Evolutionary conservation across 805 yeast genomes (phyloP), one percentile per base, ranked within the genome.

Genomic region (Saccharomycopsis vini): DNA sequence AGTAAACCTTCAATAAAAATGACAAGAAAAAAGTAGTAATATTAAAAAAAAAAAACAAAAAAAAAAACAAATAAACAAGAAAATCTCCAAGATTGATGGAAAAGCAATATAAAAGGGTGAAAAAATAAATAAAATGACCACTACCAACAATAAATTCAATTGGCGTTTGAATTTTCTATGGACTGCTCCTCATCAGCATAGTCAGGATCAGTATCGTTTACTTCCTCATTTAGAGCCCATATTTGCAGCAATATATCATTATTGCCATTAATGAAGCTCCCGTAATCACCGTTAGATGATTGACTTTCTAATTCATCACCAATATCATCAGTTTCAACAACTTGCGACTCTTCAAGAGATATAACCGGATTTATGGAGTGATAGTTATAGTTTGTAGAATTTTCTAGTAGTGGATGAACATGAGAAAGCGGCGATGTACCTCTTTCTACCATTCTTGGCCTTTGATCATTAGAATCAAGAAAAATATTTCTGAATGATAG

Each of bases 341-440:
- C 33, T 13, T 10, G 10, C 9, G 9, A 30, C 16, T 30, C 28
- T 7, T 24, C 28, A 24, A 24, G 10, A 24, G 28, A 24, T 10
- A 10, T 10, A 7, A 7, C 10, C 10, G 10, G 10, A 24, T 24
- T 6, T 10, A 7, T 10, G 10, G 10, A 24, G 6, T 24, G 10
- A 24, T 30, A 16, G n/a, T 7, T 30, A 30, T 30, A 10, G 16
- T 10, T 30, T 30, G 37, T 30, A 24, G 21, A 32, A 32, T 22
- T 16, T 18, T 20, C 26, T 13, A 40, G 3, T 9, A 18, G 6
- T 13, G 23, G 15, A 30, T 18, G 30, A 23, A 6, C 26, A 29
- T 12, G 15, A 22, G 29, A 7, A 13, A 36, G 42, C 18, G 50
- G 44, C 4, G 50, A 41, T 3, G 44, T 38, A 10, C 47, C 46